Conservation (phyloP, 768 basidiomycete genomes). For the Boletus reticulatus region DNA sequence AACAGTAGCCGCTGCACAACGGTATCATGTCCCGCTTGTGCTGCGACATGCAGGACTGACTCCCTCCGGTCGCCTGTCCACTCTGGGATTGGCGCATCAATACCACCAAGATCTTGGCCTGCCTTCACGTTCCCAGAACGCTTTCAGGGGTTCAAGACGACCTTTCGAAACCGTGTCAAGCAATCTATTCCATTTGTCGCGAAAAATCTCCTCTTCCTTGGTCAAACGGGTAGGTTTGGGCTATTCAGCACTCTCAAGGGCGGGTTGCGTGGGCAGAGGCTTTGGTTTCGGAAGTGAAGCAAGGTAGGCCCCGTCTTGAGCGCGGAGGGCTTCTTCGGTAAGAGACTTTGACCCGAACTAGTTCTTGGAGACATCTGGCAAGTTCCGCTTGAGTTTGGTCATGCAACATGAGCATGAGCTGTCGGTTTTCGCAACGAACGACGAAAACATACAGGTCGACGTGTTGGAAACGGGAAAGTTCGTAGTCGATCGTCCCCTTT, state of each 20-base stretch:
- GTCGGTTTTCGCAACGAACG: background rate
- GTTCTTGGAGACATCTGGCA: slow-evolving; percentile 78
- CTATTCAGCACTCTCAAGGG: slow-evolving; percentile 39
- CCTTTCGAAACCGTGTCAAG: slow-evolving; percentile 93
- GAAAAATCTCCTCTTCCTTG: slow-evolving; percentile 74
- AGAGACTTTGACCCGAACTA: slow-evolving; percentile 81
- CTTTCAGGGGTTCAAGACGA: slow-evolving; percentile 72
- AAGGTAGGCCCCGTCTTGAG: slow-evolving; percentile 86
- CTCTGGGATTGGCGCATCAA: slow-evolving; percentile 64
- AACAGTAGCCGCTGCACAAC: slow-evolving; percentile 76
- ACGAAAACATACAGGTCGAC: slow-evolving; percentile 69
- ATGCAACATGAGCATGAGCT: slow-evolving; percentile 5
- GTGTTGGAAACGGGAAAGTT: slow-evolving; percentile 94
- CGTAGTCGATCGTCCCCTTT: slow-evolving; percentile 84
- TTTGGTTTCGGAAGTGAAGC: slow-evolving; percentile 86
- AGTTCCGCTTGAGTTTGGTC: slow-evolving; percentile 87
- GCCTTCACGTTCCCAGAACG: slow-evolving; percentile 78
- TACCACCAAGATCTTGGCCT: slow-evolving; percentile 51
- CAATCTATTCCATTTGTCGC: slow-evolving; percentile 79
- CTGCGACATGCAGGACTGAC: slow-evolving; percentile 71
- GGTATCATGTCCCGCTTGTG: slow-evolving; percentile 70
- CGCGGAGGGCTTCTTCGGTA: slow-evolving; percentile 82
- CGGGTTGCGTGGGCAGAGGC: slow-evolving; percentile 39
- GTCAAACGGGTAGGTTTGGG: slow-evolving; percentile 59
- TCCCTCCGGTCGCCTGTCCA: slow-evolving; percentile 58